Evolutionary conservation across 257 asterid species (phyloP).

Genomic region (Voacanga thouarsii): DNA sequence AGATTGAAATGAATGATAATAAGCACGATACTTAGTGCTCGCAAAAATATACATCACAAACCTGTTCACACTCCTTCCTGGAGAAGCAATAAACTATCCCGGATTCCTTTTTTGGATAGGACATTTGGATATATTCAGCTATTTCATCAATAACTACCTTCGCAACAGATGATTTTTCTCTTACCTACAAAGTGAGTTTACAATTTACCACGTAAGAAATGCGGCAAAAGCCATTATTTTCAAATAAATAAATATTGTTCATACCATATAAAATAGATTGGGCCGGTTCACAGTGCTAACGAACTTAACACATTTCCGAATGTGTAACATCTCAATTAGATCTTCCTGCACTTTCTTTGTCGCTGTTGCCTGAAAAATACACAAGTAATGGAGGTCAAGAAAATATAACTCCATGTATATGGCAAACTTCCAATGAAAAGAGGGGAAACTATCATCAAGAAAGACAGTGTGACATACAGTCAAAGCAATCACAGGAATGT

Average conservation of each 20-base stretch:
- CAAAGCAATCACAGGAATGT: conserved; percentile 84
- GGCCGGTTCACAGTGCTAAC: conserved; percentile 93
- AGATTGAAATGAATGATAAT: background rate
- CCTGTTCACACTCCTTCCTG: conserved; percentile 98
- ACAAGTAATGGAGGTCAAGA: background rate
- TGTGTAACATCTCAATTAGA: conserved; percentile 82
- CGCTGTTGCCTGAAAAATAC: conserved; percentile 75
- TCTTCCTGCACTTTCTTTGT: conserved; percentile 94
- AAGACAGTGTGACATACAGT: conserved; percentile 56
- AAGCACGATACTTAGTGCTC: background rate
- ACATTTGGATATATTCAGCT: conserved; percentile 67
- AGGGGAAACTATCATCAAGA: conserved; percentile 9
- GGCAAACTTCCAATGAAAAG: conserved; percentile 17
- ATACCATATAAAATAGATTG: conserved; percentile 91
- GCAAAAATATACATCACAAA: conserved; percentile 18
- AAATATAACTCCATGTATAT: conserved; percentile 8
- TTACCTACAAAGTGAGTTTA: conserved; percentile 47
- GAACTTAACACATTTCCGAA: conserved; percentile 74
- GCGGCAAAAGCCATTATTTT: conserved; percentile 3
- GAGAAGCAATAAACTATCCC: conserved; percentile 98
- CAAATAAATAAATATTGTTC: conserved; percentile 10
- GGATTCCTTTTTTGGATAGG: conserved; percentile 87
- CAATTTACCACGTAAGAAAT: conserved; percentile 16
- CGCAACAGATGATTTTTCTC: conserved; percentile 79
- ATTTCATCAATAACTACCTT: conserved; percentile 74